Percentiles rank a stretch among this genome's conserved stretches.
These are phyloP conservation scores for Cladophialophora carrionii DNA, from an alignment of 2,329 filamentous ascomycete genomes.

Conservation along the genomic window DNA sequence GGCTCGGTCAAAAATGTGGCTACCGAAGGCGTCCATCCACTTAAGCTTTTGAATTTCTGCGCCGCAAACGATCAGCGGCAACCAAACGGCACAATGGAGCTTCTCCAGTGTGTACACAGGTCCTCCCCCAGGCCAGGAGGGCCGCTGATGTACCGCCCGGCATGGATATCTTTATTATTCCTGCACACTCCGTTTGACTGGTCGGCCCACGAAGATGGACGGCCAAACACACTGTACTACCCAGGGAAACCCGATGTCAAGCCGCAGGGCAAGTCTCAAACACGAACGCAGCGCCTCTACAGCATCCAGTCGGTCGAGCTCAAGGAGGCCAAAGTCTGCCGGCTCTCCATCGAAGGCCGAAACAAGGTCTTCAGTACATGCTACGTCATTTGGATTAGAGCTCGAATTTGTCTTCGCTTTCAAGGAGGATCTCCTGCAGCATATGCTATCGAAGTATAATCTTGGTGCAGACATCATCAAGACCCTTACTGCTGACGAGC, in stretches of 20 bases:
- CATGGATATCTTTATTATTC: background rate
- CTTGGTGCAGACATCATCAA: conserved; percentile 25
- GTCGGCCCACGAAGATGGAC: background rate
- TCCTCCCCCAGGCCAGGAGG: background rate
- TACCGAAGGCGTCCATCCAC: background rate
- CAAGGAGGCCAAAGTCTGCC: background rate
- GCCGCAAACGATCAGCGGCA: background rate
- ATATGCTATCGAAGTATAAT: conserved; percentile 19
- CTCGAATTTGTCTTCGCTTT: conserved; percentile 33
- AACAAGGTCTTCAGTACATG: background rate
- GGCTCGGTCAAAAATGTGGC: background rate
- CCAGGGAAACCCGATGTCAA: background rate
- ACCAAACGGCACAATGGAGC: background rate
- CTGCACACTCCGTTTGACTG: background rate
- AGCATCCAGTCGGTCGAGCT: background rate
- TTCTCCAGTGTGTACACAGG: background rate
- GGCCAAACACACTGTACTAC: background rate
- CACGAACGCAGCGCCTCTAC: background rate
- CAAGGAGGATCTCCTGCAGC: conserved; percentile 22
- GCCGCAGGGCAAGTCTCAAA: background rate
- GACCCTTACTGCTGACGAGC: conserved; percentile 14
- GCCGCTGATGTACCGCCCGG: background rate
- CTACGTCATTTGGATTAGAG: conserved; percentile 32
- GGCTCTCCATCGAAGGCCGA: background rate
- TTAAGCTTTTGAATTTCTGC: background rate